phyloP scores from a whole-genome alignment of 768 basidiomycete genomes.

The Cystofilobasidium macerans region DNA sequence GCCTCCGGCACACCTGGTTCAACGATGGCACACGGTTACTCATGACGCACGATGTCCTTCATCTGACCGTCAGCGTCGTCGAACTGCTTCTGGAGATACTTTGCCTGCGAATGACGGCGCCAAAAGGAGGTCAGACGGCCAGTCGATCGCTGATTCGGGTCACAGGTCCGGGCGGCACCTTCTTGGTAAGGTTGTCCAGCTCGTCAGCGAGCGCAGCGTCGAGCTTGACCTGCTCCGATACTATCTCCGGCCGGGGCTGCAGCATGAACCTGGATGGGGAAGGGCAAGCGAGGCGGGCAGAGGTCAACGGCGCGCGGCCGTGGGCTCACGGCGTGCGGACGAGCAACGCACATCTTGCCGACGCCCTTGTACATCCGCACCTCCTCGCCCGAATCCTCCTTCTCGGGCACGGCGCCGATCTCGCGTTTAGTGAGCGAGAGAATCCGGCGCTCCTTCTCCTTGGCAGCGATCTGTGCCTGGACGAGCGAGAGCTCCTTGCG shows the following conservation, averaged over 20 bases:
- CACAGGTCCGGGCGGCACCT: slow-evolving; percentile 45
- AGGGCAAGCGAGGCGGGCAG: slow-evolving; percentile 18
- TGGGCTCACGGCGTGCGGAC: too few species aligned
- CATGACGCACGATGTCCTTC: slow-evolving; percentile 49
- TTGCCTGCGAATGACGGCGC: slow-evolving; percentile 44
- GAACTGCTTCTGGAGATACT: slow-evolving; percentile 93
- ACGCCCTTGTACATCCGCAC: slow-evolving; percentile 83
- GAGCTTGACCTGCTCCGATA: slow-evolving; percentile 57
- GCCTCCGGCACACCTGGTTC: too few species aligned
- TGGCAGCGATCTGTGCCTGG: slow-evolving; percentile 61
- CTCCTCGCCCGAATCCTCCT: slow-evolving; percentile 43
- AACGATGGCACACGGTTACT: too few species aligned
- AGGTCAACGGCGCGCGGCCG: neutral
- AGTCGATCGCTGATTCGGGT: neutral
- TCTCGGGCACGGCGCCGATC: slow-evolving; percentile 49
- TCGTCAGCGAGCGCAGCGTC: slow-evolving; percentile 80
- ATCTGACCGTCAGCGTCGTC: slow-evolving; percentile 94
- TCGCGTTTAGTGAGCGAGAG: slow-evolving; percentile 81
- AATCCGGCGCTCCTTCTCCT: slow-evolving; percentile 81
- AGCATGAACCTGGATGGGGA: slow-evolving; percentile 67
- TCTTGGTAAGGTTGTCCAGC: slow-evolving; percentile 68
- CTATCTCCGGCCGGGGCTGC: slow-evolving; percentile 68
- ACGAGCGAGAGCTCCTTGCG: slow-evolving; percentile 65
- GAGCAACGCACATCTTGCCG: slow-evolving; percentile 69
- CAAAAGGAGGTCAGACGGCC: neutral